phyloP scores from a whole-genome alignment of 1,284 basidiomycete species.

The Cryptococcus sp. region DNA sequence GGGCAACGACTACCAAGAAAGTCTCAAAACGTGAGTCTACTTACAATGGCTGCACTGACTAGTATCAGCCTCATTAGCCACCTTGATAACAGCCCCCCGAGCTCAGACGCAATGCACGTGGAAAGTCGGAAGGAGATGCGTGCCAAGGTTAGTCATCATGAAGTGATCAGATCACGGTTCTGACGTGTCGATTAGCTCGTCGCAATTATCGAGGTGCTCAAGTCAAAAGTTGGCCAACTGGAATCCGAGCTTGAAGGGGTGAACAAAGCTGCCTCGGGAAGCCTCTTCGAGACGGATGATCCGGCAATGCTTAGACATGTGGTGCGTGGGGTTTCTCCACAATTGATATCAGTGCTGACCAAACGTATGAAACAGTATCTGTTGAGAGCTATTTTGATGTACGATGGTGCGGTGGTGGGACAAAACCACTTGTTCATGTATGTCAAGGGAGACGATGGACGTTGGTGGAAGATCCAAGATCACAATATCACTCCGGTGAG shows the following conservation, averaged over 20 bases:
- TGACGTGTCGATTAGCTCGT: slow-evolving; percentile 22
- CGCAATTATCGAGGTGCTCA: slow-evolving; percentile 19
- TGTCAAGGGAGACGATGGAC: slow-evolving; percentile 25
- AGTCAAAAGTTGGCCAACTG: slow-evolving; percentile 24
- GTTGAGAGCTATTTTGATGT: slow-evolving; percentile 38
- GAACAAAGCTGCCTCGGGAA: slow-evolving; percentile 17
- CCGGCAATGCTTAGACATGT: slow-evolving; percentile 34
- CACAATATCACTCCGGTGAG: slow-evolving; percentile 32
- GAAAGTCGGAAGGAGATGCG: slow-evolving; percentile 32
- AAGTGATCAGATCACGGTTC: background rate
- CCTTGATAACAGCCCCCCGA: slow-evolving; percentile 18
- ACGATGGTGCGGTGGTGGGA: slow-evolving; percentile 42
- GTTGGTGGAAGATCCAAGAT: slow-evolving; percentile 47
- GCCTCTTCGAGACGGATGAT: slow-evolving; percentile 40
- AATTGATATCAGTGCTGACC: background rate
- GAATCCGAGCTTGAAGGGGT: slow-evolving; percentile 28
- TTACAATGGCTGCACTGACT: background rate
- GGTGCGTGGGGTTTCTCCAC: slow-evolving; percentile 20
- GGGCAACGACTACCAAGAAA: slow-evolving; percentile 30
- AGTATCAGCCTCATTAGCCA: slow-evolving; percentile 34
- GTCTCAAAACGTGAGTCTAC: slow-evolving; percentile 25
- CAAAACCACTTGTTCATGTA: slow-evolving; percentile 43
- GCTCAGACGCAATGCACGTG: slow-evolving; percentile 16
- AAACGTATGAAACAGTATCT: slow-evolving; percentile 29
- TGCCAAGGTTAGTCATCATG: slow-evolving; percentile 28